Percentiles rank a stretch among this genome's conserved stretches.
Evolutionary conservation across 2,329 filamentous ascomycete genomes (phyloP).

Genomic region (Passalora sequoiae): DNA sequence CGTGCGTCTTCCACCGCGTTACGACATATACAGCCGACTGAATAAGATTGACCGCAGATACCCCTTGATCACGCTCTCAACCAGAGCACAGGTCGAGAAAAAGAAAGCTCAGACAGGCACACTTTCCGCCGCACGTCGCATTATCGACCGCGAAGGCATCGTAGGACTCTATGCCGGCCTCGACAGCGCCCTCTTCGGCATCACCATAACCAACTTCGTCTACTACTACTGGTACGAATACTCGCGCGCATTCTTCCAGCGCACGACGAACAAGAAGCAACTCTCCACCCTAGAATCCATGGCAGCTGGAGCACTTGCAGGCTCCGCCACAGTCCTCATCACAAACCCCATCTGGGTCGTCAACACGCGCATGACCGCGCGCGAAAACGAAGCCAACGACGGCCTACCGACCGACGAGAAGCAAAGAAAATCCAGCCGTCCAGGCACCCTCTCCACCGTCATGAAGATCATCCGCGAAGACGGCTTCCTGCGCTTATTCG

Average conservation of each 20-base stretch:
- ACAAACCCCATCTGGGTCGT: conserved; percentile 99
- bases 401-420: conserved; percentile 33
- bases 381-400: conserved; percentile 56
- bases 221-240: conserved; percentile 99
- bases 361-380: conserved; percentile 96
- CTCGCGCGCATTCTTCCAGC: conserved; percentile 81
- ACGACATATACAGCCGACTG: conserved; percentile 7
- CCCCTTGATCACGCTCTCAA: conserved; percentile 94
- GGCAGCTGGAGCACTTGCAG: conserved; percentile 89
- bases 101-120: conserved; percentile 84
- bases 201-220: conserved; percentile 97
- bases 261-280: conserved; percentile 67
- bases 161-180: conserved; percentile 86
- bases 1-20: conserved; percentile 49
- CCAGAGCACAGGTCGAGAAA: conserved; percentile 94
- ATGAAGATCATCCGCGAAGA: conserved; percentile 76
- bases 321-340: conserved; percentile 86
- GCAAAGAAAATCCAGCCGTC: conserved; percentile 50
- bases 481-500: conserved; percentile 77
- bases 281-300: conserved; percentile 91
- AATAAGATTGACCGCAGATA: conserved; percentile 63
- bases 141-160: conserved; percentile 86
- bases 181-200: conserved; percentile 91
- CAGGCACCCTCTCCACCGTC: conserved; percentile 75
- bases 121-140: conserved; percentile 73